These are phyloP conservation scores for Lathyrus oleraceus DNA, from an alignment of 306 rosid species.

Conservation along the genomic window DNA sequence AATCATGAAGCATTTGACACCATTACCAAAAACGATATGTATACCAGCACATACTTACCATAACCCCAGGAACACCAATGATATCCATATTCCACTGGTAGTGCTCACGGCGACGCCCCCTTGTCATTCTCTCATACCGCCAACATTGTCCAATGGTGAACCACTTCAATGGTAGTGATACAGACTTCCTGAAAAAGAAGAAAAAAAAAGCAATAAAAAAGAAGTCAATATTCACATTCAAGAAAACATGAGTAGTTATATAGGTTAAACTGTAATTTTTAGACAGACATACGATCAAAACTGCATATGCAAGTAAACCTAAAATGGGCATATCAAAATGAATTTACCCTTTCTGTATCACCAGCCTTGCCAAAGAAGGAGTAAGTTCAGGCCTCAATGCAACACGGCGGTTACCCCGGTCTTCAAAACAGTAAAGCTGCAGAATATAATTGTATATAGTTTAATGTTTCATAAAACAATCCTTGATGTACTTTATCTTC, in stretches of 20 bases:
- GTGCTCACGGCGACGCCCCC: slow-evolving; percentile 96
- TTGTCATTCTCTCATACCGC: slow-evolving; percentile 98
- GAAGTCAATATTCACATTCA: slow-evolving; percentile 46
- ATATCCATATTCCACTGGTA: slow-evolving; percentile 99
- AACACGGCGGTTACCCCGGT: slow-evolving; percentile 94
- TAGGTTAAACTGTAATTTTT: slow-evolving; percentile 22
- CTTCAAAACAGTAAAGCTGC: slow-evolving; percentile 98
- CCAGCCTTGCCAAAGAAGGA: slow-evolving; percentile 95
- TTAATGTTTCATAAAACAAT: slow-evolving; percentile 6
- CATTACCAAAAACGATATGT: slow-evolving; percentile 21
- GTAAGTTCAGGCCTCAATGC: slow-evolving; percentile 97
- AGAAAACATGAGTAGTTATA: slow-evolving; percentile 35
- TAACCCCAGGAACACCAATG: slow-evolving; percentile 86
- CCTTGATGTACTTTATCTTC: slow-evolving; percentile 1
- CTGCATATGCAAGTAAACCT: slow-evolving; percentile 26
- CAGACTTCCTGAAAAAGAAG: slow-evolving; percentile 63
- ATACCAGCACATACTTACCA: slow-evolving; percentile 63
- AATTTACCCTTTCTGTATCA: slow-evolving; percentile 88
- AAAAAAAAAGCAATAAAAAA: slow-evolving; percentile 44
- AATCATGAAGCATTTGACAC: slow-evolving; percentile 10
- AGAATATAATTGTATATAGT: slow-evolving; percentile 32
- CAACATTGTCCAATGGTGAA: slow-evolving; percentile 97
- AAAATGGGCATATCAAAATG: slow-evolving; percentile 27
- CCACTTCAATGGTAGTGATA: slow-evolving; percentile 92
- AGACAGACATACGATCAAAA: slow-evolving; percentile 16